Conservation (phyloP, 345 rosid species). For the thale cress (Arabidopsis thaliana) region TAIR10.1 NC_003074.8:19493001-19493500, state of each 20-base stretch:
- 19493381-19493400: not conserved
- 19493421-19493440: not conserved
- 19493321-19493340: slow-evolving; percentile 17
- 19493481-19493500: not conserved
- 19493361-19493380: slow-evolving; percentile 15
- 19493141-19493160: not conserved
- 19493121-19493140: slow-evolving; percentile 11
- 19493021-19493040: slow-evolving; percentile 11
- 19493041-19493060: not conserved
- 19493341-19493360: not conserved
- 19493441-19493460: not conserved
- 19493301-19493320: slow-evolving; percentile 17
- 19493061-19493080: not conserved
- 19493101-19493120: not conserved
- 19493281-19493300: not conserved
- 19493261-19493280: slow-evolving; percentile 11
- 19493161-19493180: not conserved
- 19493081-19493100: not conserved
- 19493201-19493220: slow-evolving; percentile 14
- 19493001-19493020: slow-evolving; percentile 22
- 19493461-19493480: not conserved
- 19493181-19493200: slow-evolving; percentile 6
- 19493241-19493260: slow-evolving; percentile 12
- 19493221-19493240: not conserved
- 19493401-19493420: not conserved